These are phyloP conservation scores for Phytophthora foliorum DNA, from an alignment of 352 stramenopile species.

Conservation along the genomic window DNA sequence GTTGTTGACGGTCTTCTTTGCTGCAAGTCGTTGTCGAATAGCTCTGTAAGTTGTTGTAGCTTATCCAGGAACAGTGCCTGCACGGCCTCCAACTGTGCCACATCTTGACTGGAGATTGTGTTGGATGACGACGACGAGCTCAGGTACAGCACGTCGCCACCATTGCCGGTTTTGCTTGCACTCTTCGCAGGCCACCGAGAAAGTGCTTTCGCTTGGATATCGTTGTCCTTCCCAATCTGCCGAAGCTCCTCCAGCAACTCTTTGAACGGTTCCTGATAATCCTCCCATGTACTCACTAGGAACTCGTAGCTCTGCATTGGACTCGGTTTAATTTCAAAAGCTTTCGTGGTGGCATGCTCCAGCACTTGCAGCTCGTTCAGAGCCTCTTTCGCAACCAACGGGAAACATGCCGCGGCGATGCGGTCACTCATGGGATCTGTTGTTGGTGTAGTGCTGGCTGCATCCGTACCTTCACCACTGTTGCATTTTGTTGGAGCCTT, in stretches of 20 bases:
- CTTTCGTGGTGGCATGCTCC: slow-evolving; percentile 42
- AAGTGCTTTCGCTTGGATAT: slow-evolving; percentile 64
- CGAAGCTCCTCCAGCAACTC: slow-evolving; percentile 66
- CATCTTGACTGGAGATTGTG: slow-evolving; percentile 70
- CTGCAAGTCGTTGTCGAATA: slow-evolving; percentile 27
- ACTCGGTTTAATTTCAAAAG: slow-evolving; percentile 51
- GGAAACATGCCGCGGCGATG: slow-evolving; percentile 70
- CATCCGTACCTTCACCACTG: slow-evolving; percentile 5
- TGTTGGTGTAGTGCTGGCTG: not conserved
- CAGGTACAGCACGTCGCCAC: slow-evolving; percentile 57
- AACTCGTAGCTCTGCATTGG: slow-evolving; percentile 64
- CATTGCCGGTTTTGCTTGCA: slow-evolving; percentile 12
- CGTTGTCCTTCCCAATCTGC: slow-evolving; percentile 69
- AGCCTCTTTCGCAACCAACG: slow-evolving; percentile 57
- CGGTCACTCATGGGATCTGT: slow-evolving; percentile 67
- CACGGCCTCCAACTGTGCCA: slow-evolving; percentile 69
- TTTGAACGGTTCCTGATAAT: slow-evolving; percentile 58
- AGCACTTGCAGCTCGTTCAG: slow-evolving; percentile 50
- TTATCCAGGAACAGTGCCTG: slow-evolving; percentile 67
- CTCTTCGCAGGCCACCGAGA: slow-evolving; percentile 22
- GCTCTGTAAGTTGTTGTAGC: slow-evolving; percentile 50
- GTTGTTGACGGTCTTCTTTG: not conserved
- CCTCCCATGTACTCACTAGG: slow-evolving; percentile 63
- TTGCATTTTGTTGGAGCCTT: slow-evolving; percentile 10
- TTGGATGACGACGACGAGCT: slow-evolving; percentile 56